A percentile compares a stretch with the other conserved stretches of the same genome.
Conservation (phyloP, 176 grass and related monocot genomes). For the Chrysopogon serrulatus region DNA sequence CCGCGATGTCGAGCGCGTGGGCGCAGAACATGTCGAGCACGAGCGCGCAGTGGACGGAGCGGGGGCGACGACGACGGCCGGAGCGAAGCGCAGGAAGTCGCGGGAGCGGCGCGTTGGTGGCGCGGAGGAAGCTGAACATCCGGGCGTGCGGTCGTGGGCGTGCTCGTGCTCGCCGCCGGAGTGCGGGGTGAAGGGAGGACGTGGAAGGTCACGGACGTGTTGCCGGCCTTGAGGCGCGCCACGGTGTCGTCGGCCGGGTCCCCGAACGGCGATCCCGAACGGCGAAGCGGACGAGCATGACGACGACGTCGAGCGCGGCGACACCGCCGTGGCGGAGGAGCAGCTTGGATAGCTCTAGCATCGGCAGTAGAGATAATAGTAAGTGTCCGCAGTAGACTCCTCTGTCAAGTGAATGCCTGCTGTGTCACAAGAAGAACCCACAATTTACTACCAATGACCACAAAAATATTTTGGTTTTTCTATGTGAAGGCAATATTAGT, state of each 20-base stretch:
- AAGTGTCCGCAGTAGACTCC: neutral
- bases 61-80: no score
- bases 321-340: neutral
- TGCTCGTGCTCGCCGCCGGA: neutral
- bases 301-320: conserved; percentile 2
- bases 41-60: neutral
- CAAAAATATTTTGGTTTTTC: neutral
- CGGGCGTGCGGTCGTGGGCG: neutral
- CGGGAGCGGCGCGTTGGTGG: no score
- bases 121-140: conserved; percentile 6
- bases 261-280: neutral
- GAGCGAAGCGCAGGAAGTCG: neutral
- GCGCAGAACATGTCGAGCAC: conserved; percentile 37
- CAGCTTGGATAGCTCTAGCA: conserved; percentile 26
- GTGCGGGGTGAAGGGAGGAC: neutral
- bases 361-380: neutral
- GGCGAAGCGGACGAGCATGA: conserved; percentile 4
- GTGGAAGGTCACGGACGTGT: conserved; percentile 29
- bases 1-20: conserved; percentile 11
- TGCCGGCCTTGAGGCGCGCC: neutral
- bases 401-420: neutral
- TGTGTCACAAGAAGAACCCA: neutral
- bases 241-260: neutral
- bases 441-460: neutral
- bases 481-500: neutral